Percentiles rank a stretch among this genome's conserved stretches.
Conservation (phyloP, 2,329 filamentous ascomycete genomes). For the Hortaea sp. region DNA sequence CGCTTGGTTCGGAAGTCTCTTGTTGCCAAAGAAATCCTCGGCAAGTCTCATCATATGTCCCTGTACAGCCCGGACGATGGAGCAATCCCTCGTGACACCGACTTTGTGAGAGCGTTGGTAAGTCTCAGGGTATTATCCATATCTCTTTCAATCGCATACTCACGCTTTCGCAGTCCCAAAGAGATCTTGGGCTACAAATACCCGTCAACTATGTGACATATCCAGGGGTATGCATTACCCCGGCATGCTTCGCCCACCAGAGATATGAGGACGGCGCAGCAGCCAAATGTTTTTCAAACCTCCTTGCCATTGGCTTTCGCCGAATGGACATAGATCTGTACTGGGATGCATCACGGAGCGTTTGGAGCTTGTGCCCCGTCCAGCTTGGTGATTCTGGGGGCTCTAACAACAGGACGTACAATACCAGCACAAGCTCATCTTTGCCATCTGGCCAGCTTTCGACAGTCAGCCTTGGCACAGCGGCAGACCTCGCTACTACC, state of each 20-base stretch:
- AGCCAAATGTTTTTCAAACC: conserved; percentile 51
- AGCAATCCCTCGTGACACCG: conserved; percentile 11
- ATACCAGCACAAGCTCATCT: neutral
- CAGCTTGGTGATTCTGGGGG: conserved; percentile 27
- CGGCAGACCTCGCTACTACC: too few species aligned
- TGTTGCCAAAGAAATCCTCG: too few species aligned
- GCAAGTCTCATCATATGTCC: conserved; percentile 3
- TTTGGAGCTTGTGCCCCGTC: conserved; percentile 54
- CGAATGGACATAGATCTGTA: conserved; percentile 52
- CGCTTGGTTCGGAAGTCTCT: too few species aligned
- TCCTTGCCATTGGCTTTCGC: conserved; percentile 50
- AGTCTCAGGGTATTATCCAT: neutral
- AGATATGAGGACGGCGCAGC: conserved; percentile 44
- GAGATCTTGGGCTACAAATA: conserved; percentile 49
- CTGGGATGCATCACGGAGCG: conserved; percentile 46
- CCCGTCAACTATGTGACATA: conserved; percentile 54
- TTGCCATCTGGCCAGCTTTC: neutral
- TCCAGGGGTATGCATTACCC: conserved; percentile 46
- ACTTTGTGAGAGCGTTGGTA: conserved; percentile 22
- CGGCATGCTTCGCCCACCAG: conserved; percentile 48
- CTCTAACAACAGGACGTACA: neutral
- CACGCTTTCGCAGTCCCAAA: conserved; percentile 41
- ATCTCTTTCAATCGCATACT: neutral
- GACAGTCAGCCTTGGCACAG: neutral
- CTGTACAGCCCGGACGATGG: conserved; percentile 18